A percentile compares a stretch with the other conserved stretches of the same genome.
Conservation (phyloP, 768 basidiomycete species). For the Suillus ampliporus region DNA sequence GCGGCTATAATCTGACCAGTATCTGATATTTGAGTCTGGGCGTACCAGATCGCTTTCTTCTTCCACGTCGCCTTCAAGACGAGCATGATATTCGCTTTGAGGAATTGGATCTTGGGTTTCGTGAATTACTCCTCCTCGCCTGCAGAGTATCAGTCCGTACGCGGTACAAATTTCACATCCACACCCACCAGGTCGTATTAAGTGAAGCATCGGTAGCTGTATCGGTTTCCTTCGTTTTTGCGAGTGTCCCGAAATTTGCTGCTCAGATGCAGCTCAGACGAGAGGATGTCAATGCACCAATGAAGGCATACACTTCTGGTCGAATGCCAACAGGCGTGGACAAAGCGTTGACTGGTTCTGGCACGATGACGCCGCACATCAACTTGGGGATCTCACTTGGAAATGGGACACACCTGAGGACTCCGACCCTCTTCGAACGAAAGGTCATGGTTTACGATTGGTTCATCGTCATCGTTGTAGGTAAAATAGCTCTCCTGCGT, state of each 20-base stretch:
- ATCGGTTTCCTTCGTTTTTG: slow-evolving; percentile 30
- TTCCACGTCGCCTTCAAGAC: slow-evolving; percentile 37
- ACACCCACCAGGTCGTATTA: slow-evolving; percentile 26
- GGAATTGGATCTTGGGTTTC: slow-evolving; percentile 59
- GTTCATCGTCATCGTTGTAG: slow-evolving; percentile 49
- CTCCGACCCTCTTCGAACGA: slow-evolving; percentile 71
- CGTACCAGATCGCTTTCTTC: slow-evolving; percentile 16
- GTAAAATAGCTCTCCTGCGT: slow-evolving; percentile 74
- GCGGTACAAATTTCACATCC: not conserved
- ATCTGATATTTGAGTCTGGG: slow-evolving; percentile 41
- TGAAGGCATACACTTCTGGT: slow-evolving; percentile 58
- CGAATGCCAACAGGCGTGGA: slow-evolving; percentile 71
- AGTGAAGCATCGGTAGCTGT: slow-evolving; percentile 41
- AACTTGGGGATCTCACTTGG: not conserved
- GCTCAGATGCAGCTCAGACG: slow-evolving; percentile 16
- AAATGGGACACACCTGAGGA: slow-evolving; percentile 43
- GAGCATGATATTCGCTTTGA: slow-evolving; percentile 59
- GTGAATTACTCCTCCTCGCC: slow-evolving; percentile 56
- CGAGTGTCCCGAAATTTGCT: slow-evolving; percentile 73
- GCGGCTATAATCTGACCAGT: slow-evolving; percentile 58
- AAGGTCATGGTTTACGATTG: slow-evolving; percentile 54
- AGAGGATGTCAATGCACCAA: slow-evolving; percentile 7
- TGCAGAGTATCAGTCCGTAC: slow-evolving; percentile 23
- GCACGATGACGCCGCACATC: not conserved
- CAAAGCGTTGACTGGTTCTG: slow-evolving; percentile 49